These are phyloP conservation scores for Paramecium bursaria DNA, from an alignment of 73 alveolate genomes.

Conservation along the genomic window DNA sequence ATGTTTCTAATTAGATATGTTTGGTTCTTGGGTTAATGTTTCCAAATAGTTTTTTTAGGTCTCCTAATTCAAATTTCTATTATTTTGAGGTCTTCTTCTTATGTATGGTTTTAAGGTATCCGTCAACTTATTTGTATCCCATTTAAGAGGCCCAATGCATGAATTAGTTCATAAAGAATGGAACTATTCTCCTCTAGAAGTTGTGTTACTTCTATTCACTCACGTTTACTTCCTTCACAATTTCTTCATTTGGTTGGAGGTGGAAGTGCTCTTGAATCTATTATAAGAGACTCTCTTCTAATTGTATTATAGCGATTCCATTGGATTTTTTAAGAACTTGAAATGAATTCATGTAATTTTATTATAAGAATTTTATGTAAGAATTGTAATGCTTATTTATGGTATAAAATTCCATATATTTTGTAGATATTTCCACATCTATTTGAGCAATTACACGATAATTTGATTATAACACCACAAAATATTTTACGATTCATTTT, in stretches of 20 bases:
- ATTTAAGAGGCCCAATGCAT: constrained; percentile 61
- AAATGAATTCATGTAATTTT: too few species aligned
- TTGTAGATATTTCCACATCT: too few species aligned
- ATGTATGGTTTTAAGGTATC: constrained; percentile 43
- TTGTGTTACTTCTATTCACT: constrained; percentile 20
- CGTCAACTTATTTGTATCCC: constrained; percentile 56
- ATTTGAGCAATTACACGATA: too few species aligned
- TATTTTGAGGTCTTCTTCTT: constrained; percentile 45
- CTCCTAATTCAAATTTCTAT: constrained; percentile 59
- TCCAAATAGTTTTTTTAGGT: constrained; percentile 47
- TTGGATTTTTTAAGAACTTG: neutral
- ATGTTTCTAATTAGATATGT: constrained; percentile 14
- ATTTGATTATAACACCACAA: too few species aligned
- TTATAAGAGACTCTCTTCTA: neutral
- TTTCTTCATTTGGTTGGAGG: neutral
- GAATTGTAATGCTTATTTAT: too few species aligned
- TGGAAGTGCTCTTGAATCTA: neutral
- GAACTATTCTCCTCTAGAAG: constrained; percentile 38
- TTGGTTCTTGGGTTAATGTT: constrained; percentile 55
- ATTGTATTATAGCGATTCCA: neutral
- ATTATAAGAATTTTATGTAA: too few species aligned
- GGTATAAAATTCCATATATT: too few species aligned
- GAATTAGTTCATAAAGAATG: constrained; percentile 48
- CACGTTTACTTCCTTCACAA: neutral
- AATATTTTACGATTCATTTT: too few species aligned